Percentiles rank a stretch among this genome's conserved stretches.
phyloP scores from a whole-genome alignment of 75 land plant genomes.

The Cunninghamia lanceolata region DNA sequence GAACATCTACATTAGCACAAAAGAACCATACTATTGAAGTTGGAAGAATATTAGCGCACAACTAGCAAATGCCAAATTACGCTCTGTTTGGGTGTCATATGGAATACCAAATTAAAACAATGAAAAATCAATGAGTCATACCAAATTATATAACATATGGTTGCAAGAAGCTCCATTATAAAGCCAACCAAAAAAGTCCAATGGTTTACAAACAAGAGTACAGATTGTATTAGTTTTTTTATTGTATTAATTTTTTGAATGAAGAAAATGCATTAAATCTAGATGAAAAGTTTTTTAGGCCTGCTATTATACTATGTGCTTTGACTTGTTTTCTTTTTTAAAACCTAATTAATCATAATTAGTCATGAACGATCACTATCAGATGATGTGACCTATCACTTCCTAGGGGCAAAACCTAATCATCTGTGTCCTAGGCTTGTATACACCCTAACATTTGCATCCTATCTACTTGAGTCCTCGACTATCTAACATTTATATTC shows the following conservation, averaged over 20 bases:
- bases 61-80: not conserved
- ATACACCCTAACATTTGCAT: not conserved
- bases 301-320: not conserved
- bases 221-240: not conserved
- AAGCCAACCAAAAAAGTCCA: not conserved
- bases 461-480: not conserved
- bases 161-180: not conserved
- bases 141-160: not conserved
- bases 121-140: not conserved
- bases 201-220: not conserved
- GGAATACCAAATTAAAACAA: not conserved
- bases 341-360: not conserved
- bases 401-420: not conserved
- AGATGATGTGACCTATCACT: not conserved
- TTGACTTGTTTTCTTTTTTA: not conserved
- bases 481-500: not conserved
- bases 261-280: not conserved
- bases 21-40: not conserved
- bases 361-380: not conserved
- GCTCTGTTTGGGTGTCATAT: not conserved
- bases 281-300: not conserved
- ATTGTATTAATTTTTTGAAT: not conserved
- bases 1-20: not conserved
- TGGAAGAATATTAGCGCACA: not conserved
- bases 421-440: not conserved